phyloP scores from a whole-genome alignment of 352 stramenopile species.

The Phytophthora fragariaefolia region DNA sequence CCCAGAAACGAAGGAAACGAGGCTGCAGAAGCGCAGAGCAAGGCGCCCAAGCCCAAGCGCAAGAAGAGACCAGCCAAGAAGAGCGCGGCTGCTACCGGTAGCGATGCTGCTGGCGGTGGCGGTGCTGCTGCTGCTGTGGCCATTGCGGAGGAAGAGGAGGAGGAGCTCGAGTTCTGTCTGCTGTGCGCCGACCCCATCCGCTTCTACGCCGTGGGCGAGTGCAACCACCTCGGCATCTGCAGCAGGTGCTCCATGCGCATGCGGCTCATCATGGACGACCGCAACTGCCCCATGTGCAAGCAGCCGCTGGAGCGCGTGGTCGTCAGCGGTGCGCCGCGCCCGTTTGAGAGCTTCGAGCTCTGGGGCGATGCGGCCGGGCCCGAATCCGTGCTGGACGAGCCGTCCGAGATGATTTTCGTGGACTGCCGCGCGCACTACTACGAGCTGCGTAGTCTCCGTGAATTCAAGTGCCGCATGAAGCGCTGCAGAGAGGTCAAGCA shows the following conservation, averaged over 20 bases:
- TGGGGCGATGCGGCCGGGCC: constrained; percentile 75
- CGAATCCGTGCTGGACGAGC: constrained; percentile 73
- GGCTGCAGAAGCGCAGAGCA: constrained; percentile 13
- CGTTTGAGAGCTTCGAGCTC: constrained; percentile 77
- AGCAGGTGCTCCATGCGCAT: constrained; percentile 86
- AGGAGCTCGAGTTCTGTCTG: constrained; percentile 50
- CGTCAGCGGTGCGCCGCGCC: constrained; percentile 47
- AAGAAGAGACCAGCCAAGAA: constrained; percentile 26
- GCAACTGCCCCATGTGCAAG: constrained; percentile 85
- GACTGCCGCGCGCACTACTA: constrained; percentile 72
- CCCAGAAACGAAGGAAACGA: not conserved
- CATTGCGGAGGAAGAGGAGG: constrained; percentile 36
- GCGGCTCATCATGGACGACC: constrained; percentile 81
- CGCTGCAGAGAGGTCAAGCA: constrained; percentile 65
- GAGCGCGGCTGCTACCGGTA: not conserved
- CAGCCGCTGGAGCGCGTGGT: constrained; percentile 70
- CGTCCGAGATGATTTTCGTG: constrained; percentile 82
- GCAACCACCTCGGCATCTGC: constrained; percentile 84
- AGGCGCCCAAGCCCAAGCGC: constrained; percentile 19
- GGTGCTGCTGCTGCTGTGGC: too few relatives aligned
- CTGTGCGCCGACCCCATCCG: constrained; percentile 74
- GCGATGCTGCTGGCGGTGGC: not conserved
- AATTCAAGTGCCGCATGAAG: constrained; percentile 69
- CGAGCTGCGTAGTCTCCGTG: constrained; percentile 56
- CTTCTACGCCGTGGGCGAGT: constrained; percentile 76